Conservation (phyloP, 495 filamentous ascomycete species). For the Cetradonia linearis region DNA sequence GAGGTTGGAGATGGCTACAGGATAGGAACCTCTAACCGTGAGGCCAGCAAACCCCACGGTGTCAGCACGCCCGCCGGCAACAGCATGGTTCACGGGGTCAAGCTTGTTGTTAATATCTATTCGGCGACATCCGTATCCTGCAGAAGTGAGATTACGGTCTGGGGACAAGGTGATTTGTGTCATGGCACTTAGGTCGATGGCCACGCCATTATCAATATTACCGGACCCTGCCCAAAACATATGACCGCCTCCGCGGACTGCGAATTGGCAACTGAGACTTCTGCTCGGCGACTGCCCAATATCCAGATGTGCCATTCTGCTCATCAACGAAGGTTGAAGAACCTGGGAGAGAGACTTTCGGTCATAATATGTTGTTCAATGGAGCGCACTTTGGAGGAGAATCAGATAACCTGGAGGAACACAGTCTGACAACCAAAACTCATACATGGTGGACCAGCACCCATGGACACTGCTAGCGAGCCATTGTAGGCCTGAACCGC, state of each 20-base stretch:
- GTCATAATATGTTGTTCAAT: neutral
- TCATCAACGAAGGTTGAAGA: slow-evolving; percentile 8
- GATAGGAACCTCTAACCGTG: slow-evolving; percentile 34
- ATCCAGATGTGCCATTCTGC: slow-evolving; percentile 10
- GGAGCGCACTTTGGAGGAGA: neutral
- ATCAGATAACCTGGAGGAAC: neutral
- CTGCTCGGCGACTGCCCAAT: slow-evolving; percentile 1
- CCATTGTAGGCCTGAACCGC: neutral
- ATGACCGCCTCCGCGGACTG: slow-evolving; percentile 31
- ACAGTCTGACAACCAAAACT: neutral
- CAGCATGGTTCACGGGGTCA: slow-evolving; percentile 33
- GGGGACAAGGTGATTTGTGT: slow-evolving; percentile 12
- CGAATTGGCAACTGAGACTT: slow-evolving; percentile 22
- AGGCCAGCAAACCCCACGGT: slow-evolving; percentile 36
- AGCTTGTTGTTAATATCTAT: slow-evolving; percentile 25
- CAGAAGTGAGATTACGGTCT: slow-evolving; percentile 13
- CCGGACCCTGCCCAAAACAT: slow-evolving; percentile 22
- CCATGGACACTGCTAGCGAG: neutral
- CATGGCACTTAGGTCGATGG: slow-evolving; percentile 28
- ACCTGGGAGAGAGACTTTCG: slow-evolving; percentile 5
- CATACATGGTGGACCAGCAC: neutral
- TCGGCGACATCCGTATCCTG: slow-evolving; percentile 17
- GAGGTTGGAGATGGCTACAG: no score
- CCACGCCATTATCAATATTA: slow-evolving; percentile 29
- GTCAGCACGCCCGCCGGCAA: slow-evolving; percentile 34